Conservation (phyloP, 768 basidiomycete species). For the Rhodotorula taiwanensis region DNA sequence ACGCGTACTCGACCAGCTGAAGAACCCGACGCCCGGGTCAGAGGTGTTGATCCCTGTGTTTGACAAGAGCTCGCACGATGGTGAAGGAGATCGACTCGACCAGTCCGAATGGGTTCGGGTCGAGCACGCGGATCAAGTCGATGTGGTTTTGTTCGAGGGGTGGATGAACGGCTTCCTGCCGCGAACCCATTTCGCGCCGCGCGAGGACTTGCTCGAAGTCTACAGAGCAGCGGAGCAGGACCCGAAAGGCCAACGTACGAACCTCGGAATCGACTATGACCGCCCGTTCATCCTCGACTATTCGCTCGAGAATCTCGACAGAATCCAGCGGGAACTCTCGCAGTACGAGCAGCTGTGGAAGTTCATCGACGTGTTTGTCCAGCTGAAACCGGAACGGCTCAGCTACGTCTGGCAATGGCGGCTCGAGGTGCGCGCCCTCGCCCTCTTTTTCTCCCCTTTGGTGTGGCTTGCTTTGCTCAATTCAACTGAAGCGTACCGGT, state of each 20-base stretch:
- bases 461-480: not conserved
- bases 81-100: slow-evolving; percentile 70
- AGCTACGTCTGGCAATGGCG: slow-evolving; percentile 77
- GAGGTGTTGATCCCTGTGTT: slow-evolving; percentile 62
- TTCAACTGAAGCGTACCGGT: too few species aligned
- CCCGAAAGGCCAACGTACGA: not conserved
- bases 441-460: not conserved
- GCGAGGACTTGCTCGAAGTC: slow-evolving; percentile 10
- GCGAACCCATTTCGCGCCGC: slow-evolving; percentile 24
- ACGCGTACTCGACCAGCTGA: slow-evolving; percentile 50
- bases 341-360: slow-evolving; percentile 64
- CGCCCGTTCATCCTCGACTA: slow-evolving; percentile 37
- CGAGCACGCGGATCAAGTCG: slow-evolving; percentile 49
- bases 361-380: slow-evolving; percentile 65
- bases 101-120: slow-evolving; percentile 50
- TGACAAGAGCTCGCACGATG: slow-evolving; percentile 73
- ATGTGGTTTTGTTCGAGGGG: slow-evolving; percentile 87
- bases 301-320: slow-evolving; percentile 52
- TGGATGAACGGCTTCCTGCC: slow-evolving; percentile 86
- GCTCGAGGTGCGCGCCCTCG: slow-evolving; percentile 43
- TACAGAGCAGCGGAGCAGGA: slow-evolving; percentile 4
- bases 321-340: slow-evolving; percentile 59
- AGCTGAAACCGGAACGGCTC: slow-evolving; percentile 51
- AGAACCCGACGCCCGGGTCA: slow-evolving; percentile 33
- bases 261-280: slow-evolving; percentile 16